Evolutionary conservation across 2,329 filamentous ascomycete species (phyloP), one percentile per base, ranked within the genome.

Genomic region (Fusarium sp.): DNA sequence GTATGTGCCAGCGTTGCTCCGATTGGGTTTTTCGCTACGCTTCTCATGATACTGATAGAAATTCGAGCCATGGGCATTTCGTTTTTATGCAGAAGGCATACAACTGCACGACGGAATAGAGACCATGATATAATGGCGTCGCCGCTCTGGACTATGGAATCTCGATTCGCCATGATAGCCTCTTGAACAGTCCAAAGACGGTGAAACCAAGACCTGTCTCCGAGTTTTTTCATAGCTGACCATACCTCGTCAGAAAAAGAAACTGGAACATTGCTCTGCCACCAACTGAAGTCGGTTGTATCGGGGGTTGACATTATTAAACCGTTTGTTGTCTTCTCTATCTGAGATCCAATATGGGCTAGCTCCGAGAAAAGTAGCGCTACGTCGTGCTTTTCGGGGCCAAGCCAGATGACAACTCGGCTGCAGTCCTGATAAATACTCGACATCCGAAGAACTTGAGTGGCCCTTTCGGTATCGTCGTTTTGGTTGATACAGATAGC

Each of bases 261-360:
- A 28, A 38, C 10, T 6, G 20, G 3, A 0, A 6, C 7, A 22
- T 26, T 5, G 13, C 1, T 3, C 2, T 28, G 1, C 24, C 18
- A n/a, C 51, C 33, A 54, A 6, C 10, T 3, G 14, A 54, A 39
- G 3, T 54, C 35, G 3, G 51, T 54, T 14, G 51, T 6, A 18
- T 39, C 35, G 0, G 51, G 51, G 0, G 35, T 7, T 0, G 20
- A 39, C 35, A n/a, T 22, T 12, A 39, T 17, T 0, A 18, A 9
- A 1, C 51, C 51, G 2, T 39, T 54, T 9, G 24, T 54, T 22
- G 51, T 54, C 14, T 5, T 38, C 35, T 54, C 51, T 7, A 39
- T 13, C 10, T 54, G 51, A 7, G 24, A 28, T 17, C 35, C 51
- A 7, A 28, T 26, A 13, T 39, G 1, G 5, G 51, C 24, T 2